Evolutionary conservation across 2,329 filamentous ascomycete genomes (phyloP).

Genomic region (Fusarium decemcellulare): DNA sequence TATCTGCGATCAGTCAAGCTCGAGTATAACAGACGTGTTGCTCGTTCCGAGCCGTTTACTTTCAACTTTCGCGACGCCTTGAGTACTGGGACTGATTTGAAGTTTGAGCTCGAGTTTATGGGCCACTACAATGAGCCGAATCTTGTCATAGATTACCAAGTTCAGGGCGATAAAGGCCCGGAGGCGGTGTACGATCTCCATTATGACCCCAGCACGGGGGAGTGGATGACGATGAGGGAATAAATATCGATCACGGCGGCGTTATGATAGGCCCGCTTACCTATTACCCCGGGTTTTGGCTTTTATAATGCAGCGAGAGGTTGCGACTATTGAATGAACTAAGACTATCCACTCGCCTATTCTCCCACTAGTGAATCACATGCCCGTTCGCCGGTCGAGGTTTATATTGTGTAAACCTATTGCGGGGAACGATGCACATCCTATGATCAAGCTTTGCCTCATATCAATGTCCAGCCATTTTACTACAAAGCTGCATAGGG

Average conservation of each 20-base stretch:
- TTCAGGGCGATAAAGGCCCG: rapidly evolving
- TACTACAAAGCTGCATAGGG: too few relatives aligned
- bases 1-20: slow-evolving; percentile 59
- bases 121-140: slow-evolving; percentile 62
- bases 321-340: too few relatives aligned
- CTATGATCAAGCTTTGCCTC: too few relatives aligned
- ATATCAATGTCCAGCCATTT: too few relatives aligned
- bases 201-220: slow-evolving; percentile 24
- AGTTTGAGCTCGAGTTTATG: slow-evolving; percentile 62
- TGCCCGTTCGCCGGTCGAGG: too few relatives aligned
- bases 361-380: too few relatives aligned
- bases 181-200: slow-evolving; percentile 21
- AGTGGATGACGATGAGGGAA: slow-evolving; percentile 24
- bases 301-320: neutral
- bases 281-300: neutral
- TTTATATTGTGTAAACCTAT: too few relatives aligned
- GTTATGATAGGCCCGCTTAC: too few relatives aligned
- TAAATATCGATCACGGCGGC: neutral
- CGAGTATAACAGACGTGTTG: slow-evolving; percentile 52
- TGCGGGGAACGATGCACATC: too few relatives aligned
- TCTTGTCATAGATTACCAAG: slow-evolving; percentile 34
- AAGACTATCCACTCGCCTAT: too few relatives aligned
- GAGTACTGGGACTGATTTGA: slow-evolving; percentile 44
- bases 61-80: slow-evolving; percentile 52
- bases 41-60: slow-evolving; percentile 54